Percentiles rank a stretch among this genome's conserved stretches.
Conservation (phyloP, 768 basidiomycete genomes). For the Naganishia randhawae region DNA sequence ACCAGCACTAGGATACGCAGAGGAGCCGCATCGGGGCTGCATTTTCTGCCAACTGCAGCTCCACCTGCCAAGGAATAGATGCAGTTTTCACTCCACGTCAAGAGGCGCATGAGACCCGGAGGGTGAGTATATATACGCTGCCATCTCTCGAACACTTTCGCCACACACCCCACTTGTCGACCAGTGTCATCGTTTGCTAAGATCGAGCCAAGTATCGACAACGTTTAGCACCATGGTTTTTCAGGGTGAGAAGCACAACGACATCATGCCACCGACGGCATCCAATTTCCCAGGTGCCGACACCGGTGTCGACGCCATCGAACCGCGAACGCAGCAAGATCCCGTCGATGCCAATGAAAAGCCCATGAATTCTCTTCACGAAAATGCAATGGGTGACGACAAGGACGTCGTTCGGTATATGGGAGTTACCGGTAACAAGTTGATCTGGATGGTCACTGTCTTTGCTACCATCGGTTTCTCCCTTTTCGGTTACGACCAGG, state of each 20-base stretch:
- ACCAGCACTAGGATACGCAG: background rate
- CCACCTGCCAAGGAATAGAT: background rate
- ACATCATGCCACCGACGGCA: conserved; percentile 17
- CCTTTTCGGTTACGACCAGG: conserved; percentile 49
- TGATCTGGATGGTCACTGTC: conserved; percentile 29
- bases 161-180: background rate
- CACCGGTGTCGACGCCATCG: conserved; percentile 19
- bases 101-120: background rate
- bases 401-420: conserved; percentile 21
- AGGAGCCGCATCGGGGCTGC: too few relatives aligned
- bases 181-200: background rate
- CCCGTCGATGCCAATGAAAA: conserved; percentile 16
- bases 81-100: conserved; percentile 2
- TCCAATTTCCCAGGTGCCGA: conserved; percentile 25
- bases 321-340: conserved; percentile 11
- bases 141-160: background rate
- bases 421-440: conserved; percentile 23
- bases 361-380: background rate
- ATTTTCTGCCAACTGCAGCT: too few relatives aligned
- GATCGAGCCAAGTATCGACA: too few relatives aligned
- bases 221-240: conserved; percentile 9
- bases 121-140: background rate
- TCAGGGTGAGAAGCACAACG: conserved; percentile 13
- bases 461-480: conserved; percentile 31
- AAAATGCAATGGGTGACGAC: conserved; percentile 21